Base-by-base conservation (phyloP, 257 asterid genomes). In the Petunia secreta region DNA sequence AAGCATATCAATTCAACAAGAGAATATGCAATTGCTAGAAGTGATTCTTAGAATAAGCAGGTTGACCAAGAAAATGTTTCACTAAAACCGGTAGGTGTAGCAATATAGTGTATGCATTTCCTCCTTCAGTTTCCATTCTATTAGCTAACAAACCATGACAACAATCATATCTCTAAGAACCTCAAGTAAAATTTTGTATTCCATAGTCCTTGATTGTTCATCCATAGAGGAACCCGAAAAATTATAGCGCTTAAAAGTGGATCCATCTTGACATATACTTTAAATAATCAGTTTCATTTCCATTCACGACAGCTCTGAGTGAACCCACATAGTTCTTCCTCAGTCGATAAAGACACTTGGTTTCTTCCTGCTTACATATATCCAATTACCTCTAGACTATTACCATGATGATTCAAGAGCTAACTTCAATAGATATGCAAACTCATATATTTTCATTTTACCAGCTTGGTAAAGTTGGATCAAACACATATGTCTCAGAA, bases 101-200 rank as follows among this genome's bases (percentile, higher is more conserved):
- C 10, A 66, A 40, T 41, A 15, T 66, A 40, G 53, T 66, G 75
- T 3, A 15, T 66, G 14, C 75, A 40, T 66, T 7, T 66, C 54
- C 40, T 66, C 54, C 53, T 66, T 53, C 75, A 41, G n/a, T 66
- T 41, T 34, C 50, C 75, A 67, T 66, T 66, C 25, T 38, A n/a
- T n/a, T 41, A 67, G 54, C 15, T 67, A 67, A 41, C 38, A 67
- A 8, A 67, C 6, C 71, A 38, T 39, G 50, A 64, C 73, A 64
- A 11, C 10, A 64, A 39, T 64, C 5, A 37, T 5, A 64, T 38
- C 71, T 38, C 25, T 10, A 63, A 64, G 53, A 41, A 66, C 53
- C 52, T 6, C 25, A 25, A 6, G 52, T 8, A 52, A 40, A 8
- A 40, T 40, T 40, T 25, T 8, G 34, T 67, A 40, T 14, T 66